phyloP scores from a whole-genome alignment of 805 yeast species.

The Pichia gijzeniarum region DNA sequence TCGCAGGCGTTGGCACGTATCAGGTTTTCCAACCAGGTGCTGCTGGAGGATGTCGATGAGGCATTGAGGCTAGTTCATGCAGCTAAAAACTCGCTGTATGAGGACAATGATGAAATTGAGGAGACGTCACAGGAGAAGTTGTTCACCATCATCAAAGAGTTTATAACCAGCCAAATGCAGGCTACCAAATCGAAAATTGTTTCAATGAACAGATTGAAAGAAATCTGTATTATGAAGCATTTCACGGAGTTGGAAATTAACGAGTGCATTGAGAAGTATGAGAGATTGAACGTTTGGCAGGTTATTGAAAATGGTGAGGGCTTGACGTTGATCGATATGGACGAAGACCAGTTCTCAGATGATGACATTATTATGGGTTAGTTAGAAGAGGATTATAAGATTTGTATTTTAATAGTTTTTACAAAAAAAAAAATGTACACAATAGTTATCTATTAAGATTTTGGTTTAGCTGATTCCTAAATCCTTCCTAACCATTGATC shows the following conservation, averaged over 20 bases:
- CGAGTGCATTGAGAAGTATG: conserved; percentile 71
- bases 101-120: conserved; percentile 43
- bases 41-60: conserved; percentile 84
- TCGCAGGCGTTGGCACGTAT: conserved; percentile 92
- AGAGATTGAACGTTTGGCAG: conserved; percentile 69
- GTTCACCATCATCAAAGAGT: conserved; percentile 58
- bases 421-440: background rate
- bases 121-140: conserved; percentile 68
- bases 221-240: conserved; percentile 70
- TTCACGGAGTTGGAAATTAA: conserved; percentile 74
- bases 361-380: background rate
- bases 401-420: background rate
- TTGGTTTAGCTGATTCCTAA: conserved; percentile 32
- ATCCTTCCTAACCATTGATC: conserved; percentile 78
- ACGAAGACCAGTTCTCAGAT: conserved; percentile 26
- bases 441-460: background rate
- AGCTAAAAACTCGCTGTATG: conserved; percentile 76
- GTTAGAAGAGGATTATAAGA: background rate
- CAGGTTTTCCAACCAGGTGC: conserved; percentile 69
- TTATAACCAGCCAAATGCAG: conserved; percentile 22
- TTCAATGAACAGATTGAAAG: conserved; percentile 45
- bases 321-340: conserved; percentile 47
- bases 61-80: conserved; percentile 82
- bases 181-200: conserved; percentile 30
- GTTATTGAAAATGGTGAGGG: conserved; percentile 62